Evolutionary conservation across 1,284 basidiomycete genomes (phyloP), one percentile per base, ranked within the genome.

Genomic region (Malassezia sp.): DNA sequence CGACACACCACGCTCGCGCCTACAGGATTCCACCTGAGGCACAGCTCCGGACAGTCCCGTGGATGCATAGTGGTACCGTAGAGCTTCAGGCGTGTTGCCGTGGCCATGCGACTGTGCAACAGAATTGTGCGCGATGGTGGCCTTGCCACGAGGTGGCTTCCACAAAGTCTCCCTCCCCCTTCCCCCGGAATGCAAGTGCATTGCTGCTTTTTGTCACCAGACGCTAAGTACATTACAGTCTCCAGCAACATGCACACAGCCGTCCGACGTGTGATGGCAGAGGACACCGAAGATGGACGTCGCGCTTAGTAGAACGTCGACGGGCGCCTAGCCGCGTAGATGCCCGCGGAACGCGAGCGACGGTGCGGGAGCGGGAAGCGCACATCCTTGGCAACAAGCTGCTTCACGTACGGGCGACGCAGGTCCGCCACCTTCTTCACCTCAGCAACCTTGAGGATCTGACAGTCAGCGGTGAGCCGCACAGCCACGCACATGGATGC

Each of bases 361-460:
- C 91, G 85, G 78, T 96, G 93, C 54, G 91, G 88, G 45, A 97
- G 83, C 60, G 93, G 91, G 89, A 97, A 97, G 75, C 83, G 89
- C 78, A 97, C 84, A 62, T 79, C 77, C 59, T 88, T 88, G 43
- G 76, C 75, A 65, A 95, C 76, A 70, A 97, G 81, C 75, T 97
- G 93, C 78, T 85, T 93, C 79, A 95, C 90, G 80, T 95, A 93
- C 27, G 73, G 65, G 40, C 71, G 69, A 76, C 89, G 89, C 61
- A 97, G 74, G 71, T 97, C 91, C 23, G 80, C 83, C 41, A 78
- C 75, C 79, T 96, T 96, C 76, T 85, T 81, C 66, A 96, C 78
- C 77, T 90, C 87, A 49, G 87, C 83, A 33, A 91, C 86, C 65
- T 86, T 86, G 71, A 91, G 81, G 69, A 91, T 86, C 85, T 88